Base-by-base conservation (phyloP, 2,329 filamentous ascomycete genomes). In the Cyclaneusma minus region DNA sequence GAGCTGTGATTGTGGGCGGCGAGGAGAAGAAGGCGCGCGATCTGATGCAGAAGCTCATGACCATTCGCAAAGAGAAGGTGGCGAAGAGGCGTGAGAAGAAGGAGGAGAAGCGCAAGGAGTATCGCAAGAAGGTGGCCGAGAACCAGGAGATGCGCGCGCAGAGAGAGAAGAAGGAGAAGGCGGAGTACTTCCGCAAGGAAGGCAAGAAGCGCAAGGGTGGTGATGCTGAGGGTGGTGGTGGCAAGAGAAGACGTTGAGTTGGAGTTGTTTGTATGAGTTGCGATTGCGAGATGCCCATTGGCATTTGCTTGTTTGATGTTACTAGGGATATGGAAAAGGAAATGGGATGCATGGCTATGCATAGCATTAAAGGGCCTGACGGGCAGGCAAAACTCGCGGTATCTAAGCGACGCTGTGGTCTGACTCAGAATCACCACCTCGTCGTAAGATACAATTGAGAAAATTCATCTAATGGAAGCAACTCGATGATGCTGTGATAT, bases 171-270 rank as follows among this genome's bases (percentile, higher is more conserved):
- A 71, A 72, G 42, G 87, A 98, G 59, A 78, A 73, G 48, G 78
- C 92, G 50, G 85, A 93, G 42, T 98, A 73, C 48, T 98, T 89
- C 89, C 64, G 72, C 42, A 74, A 73, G 43, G 91, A 98, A 55
- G 89, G 89, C 7, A 81, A 77, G 59, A 82, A 81, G 58, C 60
- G 76, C 39, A 71, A 67, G 50, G 60, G 61, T 17, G 55, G 60
- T 37, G 59, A 55, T 12, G 60, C 58, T 27, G 62, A 56, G 12
- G 64, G 52, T 16, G 56, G 53, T 31, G 65, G 60, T 21, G 47
- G 41, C 35, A 41, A 39, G 13, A 46, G 48, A 29, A 43, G 45
- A n/a, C n/a, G n/a, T n/a, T n/a, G n/a, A n/a, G n/a, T n/a, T n/a
- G n/a, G n/a, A n/a, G n/a, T n/a, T n/a, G n/a, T n/a, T n/a, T n/a